Conservation (phyloP, 2,329 filamentous ascomycete genomes). For the Aureobasidium sp. region DNA sequence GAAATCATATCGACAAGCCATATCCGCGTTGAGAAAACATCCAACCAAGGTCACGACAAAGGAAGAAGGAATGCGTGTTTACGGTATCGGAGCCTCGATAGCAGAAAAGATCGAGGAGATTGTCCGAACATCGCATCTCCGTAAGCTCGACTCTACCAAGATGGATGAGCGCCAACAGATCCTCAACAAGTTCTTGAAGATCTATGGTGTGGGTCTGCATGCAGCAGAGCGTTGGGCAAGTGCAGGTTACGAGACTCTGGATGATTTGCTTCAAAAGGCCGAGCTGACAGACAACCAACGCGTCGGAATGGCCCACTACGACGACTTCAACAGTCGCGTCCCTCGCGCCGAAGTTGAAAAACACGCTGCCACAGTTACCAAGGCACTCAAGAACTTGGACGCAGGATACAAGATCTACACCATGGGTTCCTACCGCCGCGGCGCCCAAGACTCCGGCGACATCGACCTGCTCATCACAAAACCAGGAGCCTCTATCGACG, state of each 20-base stretch:
- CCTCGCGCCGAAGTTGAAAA: slow-evolving; percentile 65
- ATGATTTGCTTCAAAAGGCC: slow-evolving; percentile 56
- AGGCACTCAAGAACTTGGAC: slow-evolving; percentile 53
- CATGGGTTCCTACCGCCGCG: slow-evolving; percentile 77
- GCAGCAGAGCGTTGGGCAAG: slow-evolving; percentile 69
- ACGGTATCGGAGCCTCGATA: slow-evolving; percentile 61
- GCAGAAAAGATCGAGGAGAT: slow-evolving; percentile 89
- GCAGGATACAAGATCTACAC: slow-evolving; percentile 59
- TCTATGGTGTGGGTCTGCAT: slow-evolving; percentile 67
- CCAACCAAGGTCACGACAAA: slow-evolving; percentile 54
- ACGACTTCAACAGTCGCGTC: slow-evolving; percentile 71
- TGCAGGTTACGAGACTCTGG: slow-evolving; percentile 63
- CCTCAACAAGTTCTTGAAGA: slow-evolving; percentile 61
- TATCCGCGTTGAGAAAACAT: slow-evolving; percentile 63
- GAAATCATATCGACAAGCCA: slow-evolving; percentile 66
- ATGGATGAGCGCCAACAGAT: slow-evolving; percentile 56
- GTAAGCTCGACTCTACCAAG: slow-evolving; percentile 61
- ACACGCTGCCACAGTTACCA: slow-evolving; percentile 56
- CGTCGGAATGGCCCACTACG: slow-evolving; percentile 69
- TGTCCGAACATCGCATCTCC: slow-evolving; percentile 60
- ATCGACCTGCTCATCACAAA: slow-evolving; percentile 80
- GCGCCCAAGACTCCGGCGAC: slow-evolving; percentile 64
- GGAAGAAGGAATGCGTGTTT: slow-evolving; percentile 58
- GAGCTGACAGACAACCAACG: slow-evolving; percentile 60
- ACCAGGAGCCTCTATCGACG: slow-evolving; percentile 44